These are phyloP conservation scores for Paramecium bursaria DNA, from an alignment of 73 alveolate species.

Conservation along the genomic window DNA sequence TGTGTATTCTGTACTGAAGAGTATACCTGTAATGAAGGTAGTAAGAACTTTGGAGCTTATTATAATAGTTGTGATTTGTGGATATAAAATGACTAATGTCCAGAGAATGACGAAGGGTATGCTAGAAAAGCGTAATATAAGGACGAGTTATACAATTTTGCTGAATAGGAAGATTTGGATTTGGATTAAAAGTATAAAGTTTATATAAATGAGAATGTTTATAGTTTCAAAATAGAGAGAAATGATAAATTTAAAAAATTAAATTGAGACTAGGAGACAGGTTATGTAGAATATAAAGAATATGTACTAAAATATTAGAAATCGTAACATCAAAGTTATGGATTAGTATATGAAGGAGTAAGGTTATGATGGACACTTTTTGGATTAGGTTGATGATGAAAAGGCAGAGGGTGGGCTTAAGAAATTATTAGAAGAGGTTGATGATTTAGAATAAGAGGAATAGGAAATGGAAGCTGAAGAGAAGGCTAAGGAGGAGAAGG, in stretches of 20 bases:
- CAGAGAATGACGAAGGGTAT: background rate
- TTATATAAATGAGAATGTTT: background rate
- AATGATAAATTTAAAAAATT: conserved; percentile 46
- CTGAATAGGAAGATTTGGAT: conserved; percentile 36
- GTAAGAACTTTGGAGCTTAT: conserved; percentile 26
- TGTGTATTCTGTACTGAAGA: conserved; percentile 51
- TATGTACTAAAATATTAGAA: background rate
- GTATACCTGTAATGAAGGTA: conserved; percentile 30
- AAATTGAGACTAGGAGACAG: conserved; percentile 37
- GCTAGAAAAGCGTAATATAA: background rate
- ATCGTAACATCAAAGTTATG: conserved; percentile 21
- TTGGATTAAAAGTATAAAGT: conserved; percentile 12
- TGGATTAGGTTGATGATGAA: conserved; percentile 7
- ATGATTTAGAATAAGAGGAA: conserved; percentile 10
- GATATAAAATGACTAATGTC: conserved; percentile 21
- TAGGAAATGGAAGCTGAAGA: background rate
- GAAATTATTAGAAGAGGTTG: background rate
- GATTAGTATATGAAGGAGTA: conserved; percentile 24
- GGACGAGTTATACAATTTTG: conserved; percentile 10
- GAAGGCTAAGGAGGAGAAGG: conserved; percentile 20
- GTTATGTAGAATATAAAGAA: background rate
- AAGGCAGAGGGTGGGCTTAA: conserved; percentile 33
- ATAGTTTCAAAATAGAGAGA: conserved; percentile 52
- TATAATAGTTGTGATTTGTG: conserved; percentile 29
- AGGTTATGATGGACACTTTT: conserved; percentile 47